Evolutionary conservation across 1,139 yeast genomes (phyloP), one percentile per base, ranked within the genome.

Genomic region (Meyerozyma elateridarum): DNA sequence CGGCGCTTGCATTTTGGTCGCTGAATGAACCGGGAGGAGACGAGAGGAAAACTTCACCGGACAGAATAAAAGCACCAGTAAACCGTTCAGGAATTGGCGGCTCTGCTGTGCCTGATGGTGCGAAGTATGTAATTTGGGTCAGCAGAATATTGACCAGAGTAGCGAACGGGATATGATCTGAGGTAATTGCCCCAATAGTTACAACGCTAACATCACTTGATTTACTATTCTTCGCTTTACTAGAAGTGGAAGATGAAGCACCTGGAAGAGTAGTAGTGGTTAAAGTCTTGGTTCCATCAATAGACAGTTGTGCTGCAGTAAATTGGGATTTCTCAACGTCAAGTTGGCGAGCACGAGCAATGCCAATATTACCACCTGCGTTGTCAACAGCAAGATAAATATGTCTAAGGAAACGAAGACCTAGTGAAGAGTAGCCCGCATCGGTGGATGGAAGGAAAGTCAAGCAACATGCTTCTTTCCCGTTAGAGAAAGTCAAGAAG

Each of bases 351-450:
- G 72, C 61, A 36, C 65, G 65, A 2, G 76, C 85, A 30, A 85
- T 35, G 0, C 83, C 95, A 7, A 85, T 56, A 20, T 60, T 61
- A 21, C 61, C 54, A 16, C 76, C 76, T 15, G 72, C 85, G 40
- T 75, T 69, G 52, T 85, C 93, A 28, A 83, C 77, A 0, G 81
- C 91, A 29, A 82, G 42, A 51, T 78, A 84, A 16, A 73, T 59
- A 30, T 68, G 63, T 33, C 65, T 61, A 34, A 85, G 45, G 42
- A 84, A 76, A 1, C 85, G 67, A 7, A 76, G 56, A 1, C 95
- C 95, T 24, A 85, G 55, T 1, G 76, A 48, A 14, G 72, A 65
- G 49, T 63, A 79, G 1, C 89, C 88, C 3, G 60, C 42, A 11
- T 44, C 39, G 4, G 64, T 56, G 28, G 73, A 66, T 1, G 88